Percentiles rank a stretch among this genome's conserved stretches.
Conservation (phyloP, 129 eudicot genomes). For the Centaurea solstitialis region DNA sequence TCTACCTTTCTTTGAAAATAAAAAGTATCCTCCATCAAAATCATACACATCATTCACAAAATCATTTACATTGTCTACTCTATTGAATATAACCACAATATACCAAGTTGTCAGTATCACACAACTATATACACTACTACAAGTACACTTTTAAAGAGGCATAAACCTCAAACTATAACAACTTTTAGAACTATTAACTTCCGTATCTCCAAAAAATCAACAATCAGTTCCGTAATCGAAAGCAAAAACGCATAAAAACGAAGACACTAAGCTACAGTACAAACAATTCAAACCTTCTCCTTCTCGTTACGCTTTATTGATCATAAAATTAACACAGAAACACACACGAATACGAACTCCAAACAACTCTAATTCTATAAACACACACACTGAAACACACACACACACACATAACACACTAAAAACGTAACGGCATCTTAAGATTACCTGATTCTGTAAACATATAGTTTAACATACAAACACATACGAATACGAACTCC, state of each 20-base stretch:
- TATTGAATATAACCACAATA: not conserved
- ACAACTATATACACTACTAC: not conserved
- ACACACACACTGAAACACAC: not conserved
- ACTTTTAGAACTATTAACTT: not conserved
- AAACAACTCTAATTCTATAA: not conserved
- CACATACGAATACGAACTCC: not conserved
- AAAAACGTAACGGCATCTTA: not conserved
- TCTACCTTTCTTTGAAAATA: no score
- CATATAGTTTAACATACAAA: not conserved
- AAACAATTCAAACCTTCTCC: not conserved
- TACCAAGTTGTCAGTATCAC: not conserved
- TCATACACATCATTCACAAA: not conserved
- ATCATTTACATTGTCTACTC: not conserved
- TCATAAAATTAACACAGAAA: not conserved
- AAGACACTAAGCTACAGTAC: not conserved
- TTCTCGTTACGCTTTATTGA: not conserved
- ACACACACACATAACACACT: not conserved
- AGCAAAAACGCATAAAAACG: not conserved
- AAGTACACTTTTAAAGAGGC: not conserved
- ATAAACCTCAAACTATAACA: not conserved
- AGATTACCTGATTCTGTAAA: slow-evolving; percentile 26
- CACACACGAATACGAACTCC: not conserved
- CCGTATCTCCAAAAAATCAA: not conserved
- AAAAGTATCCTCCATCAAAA: not conserved
- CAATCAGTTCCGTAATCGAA: not conserved